phyloP scores from a whole-genome alignment of 176 grass and related monocot genomes.

The Phoenix roebelenii region DNA sequence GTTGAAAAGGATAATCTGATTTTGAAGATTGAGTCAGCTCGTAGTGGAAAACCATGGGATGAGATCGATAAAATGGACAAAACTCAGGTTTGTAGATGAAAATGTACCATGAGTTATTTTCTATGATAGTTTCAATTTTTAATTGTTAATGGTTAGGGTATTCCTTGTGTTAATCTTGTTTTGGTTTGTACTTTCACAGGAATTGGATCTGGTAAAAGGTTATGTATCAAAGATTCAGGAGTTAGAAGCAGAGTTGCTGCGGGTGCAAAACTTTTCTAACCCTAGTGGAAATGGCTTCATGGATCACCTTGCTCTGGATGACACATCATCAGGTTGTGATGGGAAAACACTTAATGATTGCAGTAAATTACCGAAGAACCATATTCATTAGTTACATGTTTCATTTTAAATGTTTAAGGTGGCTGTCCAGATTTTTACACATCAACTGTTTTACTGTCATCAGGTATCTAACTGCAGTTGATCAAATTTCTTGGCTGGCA shows the following conservation, averaged over 20 bases:
- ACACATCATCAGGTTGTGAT: constrained; percentile 42
- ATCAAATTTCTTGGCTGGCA: too few relatives aligned
- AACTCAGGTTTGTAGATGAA: constrained; percentile 31
- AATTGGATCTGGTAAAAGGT: constrained; percentile 53
- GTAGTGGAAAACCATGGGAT: constrained; percentile 68
- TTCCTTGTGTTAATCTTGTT: constrained; percentile 6
- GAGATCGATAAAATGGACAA: constrained; percentile 45
- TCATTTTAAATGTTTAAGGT: background rate
- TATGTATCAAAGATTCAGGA: constrained; percentile 85
- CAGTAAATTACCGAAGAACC: constrained; percentile 24
- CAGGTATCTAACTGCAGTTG: too few relatives aligned
- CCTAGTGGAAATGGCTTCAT: constrained; percentile 41
- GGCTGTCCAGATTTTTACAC: background rate
- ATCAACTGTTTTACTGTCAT: too few relatives aligned
- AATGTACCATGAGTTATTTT: background rate
- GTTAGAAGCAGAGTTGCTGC: constrained; percentile 61
- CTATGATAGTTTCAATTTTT: too few relatives aligned
- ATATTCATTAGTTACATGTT: too few relatives aligned
- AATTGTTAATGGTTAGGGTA: background rate
- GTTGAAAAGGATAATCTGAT: constrained; percentile 68
- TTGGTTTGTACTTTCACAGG: constrained; percentile 17
- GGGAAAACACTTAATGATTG: constrained; percentile 35
- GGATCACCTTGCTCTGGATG: constrained; percentile 46
- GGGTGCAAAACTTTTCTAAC: constrained; percentile 44
- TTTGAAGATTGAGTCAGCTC: constrained; percentile 64